Conservation (phyloP, 768 basidiomycete species). For the Xerocomus brunneocitrinus region DNA sequence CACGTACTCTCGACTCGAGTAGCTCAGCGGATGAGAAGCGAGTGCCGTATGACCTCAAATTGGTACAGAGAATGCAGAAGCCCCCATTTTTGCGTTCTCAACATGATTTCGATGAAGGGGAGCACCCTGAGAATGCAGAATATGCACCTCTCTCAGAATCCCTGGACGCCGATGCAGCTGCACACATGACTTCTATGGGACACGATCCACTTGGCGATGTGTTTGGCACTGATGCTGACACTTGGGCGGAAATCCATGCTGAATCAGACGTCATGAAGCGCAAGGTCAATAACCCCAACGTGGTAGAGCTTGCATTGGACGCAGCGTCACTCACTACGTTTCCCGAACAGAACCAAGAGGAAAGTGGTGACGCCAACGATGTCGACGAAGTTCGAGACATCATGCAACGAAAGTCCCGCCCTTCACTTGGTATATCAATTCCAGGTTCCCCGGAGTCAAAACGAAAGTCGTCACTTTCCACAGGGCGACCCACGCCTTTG, state of each 20-base stretch:
- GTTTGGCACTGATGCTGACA: conserved; percentile 62
- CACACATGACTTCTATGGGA: conserved; percentile 33
- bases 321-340: conserved; percentile 34
- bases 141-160: conserved; percentile 31
- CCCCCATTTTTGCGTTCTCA: conserved; percentile 29
- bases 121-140: conserved; percentile 23
- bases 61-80: conserved; percentile 48
- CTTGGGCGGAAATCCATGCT: conserved; percentile 52
- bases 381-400: conserved; percentile 34
- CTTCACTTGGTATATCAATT: conserved; percentile 32
- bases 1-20: conserved; percentile 21
- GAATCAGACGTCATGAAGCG: conserved; percentile 27
- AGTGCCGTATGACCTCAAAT: conserved; percentile 44
- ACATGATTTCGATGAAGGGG: conserved; percentile 23
- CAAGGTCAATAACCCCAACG: conserved; percentile 35
- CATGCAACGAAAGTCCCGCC: conserved; percentile 38
- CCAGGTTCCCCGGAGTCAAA: conserved; percentile 38
- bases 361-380: conserved; percentile 32
- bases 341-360: conserved; percentile 22
- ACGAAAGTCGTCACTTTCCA: conserved; percentile 35
- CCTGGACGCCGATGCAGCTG: conserved; percentile 31
- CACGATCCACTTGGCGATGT: conserved; percentile 56
- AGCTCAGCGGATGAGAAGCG: conserved; percentile 27
- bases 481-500: conserved; percentile 54
- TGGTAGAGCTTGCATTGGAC: conserved; percentile 51